Base-by-base conservation (phyloP, 306 rosid genomes). In the Trifolium fragiferum region DNA sequence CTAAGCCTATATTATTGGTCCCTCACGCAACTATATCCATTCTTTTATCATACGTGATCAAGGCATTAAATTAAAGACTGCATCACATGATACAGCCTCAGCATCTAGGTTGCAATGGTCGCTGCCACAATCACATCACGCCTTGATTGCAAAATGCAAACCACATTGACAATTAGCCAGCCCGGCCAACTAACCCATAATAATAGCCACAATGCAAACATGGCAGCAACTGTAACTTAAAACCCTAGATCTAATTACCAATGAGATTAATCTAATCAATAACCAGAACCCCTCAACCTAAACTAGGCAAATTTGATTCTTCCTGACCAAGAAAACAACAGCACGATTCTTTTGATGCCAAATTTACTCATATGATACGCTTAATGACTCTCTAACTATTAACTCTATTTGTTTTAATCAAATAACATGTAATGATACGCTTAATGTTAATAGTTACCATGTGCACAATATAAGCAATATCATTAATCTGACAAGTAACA, bases 181-280 rank as follows among this genome's bases (percentile, higher is more conserved):
- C 16, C 33, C 16, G 2, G 4, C 33, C 4, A 13, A 50, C 10
- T 6, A 69, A 30, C 74, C 74, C 18, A 32, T 49, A 68, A 32
- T 49, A 68, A 32, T 3, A 47, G 58, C 58, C 41, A 67, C 69
- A 63, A 21, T 20, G 6, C 37, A n/a, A 30, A 68, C 55, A 46
- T 16, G 59, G 32, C 44, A 27, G 16, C 30, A 50, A 49, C 6
- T 14, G 20, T 51, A 68, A 68, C n/a, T 32, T 30, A 49, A 16
- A 68, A 68, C 44, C 61, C 74, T 16, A 65, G 11, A 64, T 44
- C 55, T 10, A 74, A 63, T 38, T 15, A 68, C 53, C 67, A 75
- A 53, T 16, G 6, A 43, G 33, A 54, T 32, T 51, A 68, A 62
- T 13, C 44, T 6, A 44, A 57, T 7, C 37, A 58, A 66, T 59